Evolutionary conservation across 257 asterid species (phyloP).

Genomic region (Salvia splendens): DNA sequence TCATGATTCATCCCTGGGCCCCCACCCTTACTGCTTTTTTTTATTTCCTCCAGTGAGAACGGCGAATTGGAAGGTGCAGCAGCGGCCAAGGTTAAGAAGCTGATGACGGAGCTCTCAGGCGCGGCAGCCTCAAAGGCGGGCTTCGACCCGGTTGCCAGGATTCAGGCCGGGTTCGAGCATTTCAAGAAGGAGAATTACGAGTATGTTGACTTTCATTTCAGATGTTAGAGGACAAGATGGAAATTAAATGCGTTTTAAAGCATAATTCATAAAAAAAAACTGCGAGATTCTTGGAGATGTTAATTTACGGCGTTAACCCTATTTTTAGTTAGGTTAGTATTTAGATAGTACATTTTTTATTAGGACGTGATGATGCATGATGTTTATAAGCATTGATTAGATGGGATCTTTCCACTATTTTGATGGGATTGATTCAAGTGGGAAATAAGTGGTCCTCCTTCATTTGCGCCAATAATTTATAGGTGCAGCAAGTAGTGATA

Average conservation of each 20-base stretch:
- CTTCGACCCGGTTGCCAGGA: constrained; percentile 58
- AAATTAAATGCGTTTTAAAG: constrained; percentile 28
- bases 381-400: background rate
- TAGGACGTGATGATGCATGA: background rate
- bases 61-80: constrained; percentile 60
- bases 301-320: too few species aligned
- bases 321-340: background rate
- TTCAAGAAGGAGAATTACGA: constrained; percentile 46
- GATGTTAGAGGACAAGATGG: constrained; percentile 11
- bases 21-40: constrained; percentile 26
- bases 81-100: constrained; percentile 59
- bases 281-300: constrained; percentile 49
- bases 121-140: constrained; percentile 29
- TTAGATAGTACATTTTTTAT: background rate
- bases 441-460: constrained; percentile 13
- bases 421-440: background rate
- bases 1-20: constrained; percentile 13
- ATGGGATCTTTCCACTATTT: background rate
- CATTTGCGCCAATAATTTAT: background rate
- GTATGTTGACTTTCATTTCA: constrained; percentile 30
- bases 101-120: constrained; percentile 65
- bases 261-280: background rate
- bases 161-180: constrained; percentile 64
- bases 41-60: constrained; percentile 47
- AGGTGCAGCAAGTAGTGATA: background rate